phyloP scores from a whole-genome alignment of 148 eudicot species.

The Chenopodium formosanum region DNA sequence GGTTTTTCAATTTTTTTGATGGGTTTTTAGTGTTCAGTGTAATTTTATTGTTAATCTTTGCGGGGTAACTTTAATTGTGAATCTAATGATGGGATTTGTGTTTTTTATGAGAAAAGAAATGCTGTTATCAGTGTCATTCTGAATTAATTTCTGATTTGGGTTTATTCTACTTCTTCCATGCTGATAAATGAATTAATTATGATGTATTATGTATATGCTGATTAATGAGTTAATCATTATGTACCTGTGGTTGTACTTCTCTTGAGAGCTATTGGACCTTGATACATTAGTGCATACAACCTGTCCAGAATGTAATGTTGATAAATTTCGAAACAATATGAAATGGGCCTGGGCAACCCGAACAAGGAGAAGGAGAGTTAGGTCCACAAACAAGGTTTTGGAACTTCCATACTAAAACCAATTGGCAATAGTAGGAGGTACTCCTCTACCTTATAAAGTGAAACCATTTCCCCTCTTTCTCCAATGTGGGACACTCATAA shows the following conservation, averaged over 20 bases:
- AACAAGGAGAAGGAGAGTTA: too few species aligned
- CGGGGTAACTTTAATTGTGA: not conserved
- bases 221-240: not conserved
- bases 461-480: too few species aligned
- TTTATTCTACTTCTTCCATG: not conserved
- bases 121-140: not conserved
- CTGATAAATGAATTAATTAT: not conserved
- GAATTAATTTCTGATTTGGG: not conserved
- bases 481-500: too few species aligned
- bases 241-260: not conserved
- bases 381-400: too few species aligned
- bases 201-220: not conserved
- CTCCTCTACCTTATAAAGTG: too few species aligned
- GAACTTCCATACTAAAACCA: too few species aligned
- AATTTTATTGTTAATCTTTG: not conserved
- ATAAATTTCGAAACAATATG: too few species aligned
- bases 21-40: slow-evolving; percentile 17
- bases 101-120: not conserved
- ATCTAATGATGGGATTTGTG: not conserved
- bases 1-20: not conserved
- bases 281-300: not conserved
- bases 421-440: too few species aligned
- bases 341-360: too few species aligned
- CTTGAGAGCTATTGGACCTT: not conserved
- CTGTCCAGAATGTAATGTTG: not conserved